phyloP scores from a whole-genome alignment of 768 basidiomycete species.

The Mycena filopes region DNA sequence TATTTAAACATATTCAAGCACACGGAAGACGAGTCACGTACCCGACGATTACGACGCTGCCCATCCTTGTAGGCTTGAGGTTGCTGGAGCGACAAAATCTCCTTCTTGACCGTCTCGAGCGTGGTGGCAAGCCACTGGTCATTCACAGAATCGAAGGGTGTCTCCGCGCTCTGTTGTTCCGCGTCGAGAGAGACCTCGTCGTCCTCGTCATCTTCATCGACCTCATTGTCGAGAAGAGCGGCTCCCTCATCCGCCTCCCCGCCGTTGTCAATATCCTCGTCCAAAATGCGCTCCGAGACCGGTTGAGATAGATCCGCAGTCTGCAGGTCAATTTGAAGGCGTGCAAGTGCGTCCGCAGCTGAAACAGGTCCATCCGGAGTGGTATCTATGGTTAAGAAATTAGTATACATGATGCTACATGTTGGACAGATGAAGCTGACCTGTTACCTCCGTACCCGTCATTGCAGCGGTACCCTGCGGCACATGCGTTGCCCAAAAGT shows the following conservation, averaged over 20 bases:
- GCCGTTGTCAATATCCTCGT: constrained; percentile 8
- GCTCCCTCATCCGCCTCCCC: constrained; percentile 5
- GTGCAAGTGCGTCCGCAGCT: background rate
- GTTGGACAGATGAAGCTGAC: background rate
- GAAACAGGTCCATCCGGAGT: background rate
- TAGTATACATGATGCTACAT: background rate
- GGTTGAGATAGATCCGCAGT: background rate
- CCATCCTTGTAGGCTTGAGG: constrained; percentile 19
- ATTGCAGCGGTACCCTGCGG: background rate
- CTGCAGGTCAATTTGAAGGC: constrained; percentile 2
- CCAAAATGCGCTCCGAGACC: background rate
- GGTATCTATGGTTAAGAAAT: background rate
- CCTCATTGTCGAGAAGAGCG: constrained; percentile 14
- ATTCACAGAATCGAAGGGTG: background rate
- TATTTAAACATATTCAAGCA: too few relatives aligned
- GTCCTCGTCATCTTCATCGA: constrained; percentile 12
- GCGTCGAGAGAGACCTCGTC: constrained; percentile 1
- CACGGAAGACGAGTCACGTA: background rate
- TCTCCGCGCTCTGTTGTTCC: constrained; percentile 10
- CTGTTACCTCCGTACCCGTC: background rate
- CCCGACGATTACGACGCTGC: constrained; percentile 22
- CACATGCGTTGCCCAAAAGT: constrained; percentile 3
- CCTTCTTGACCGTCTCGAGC: constrained; percentile 14
- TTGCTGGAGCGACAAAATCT: constrained; percentile 7
- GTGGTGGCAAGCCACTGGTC: constrained; percentile 14